Evolutionary conservation across 2,329 filamentous ascomycete species (phyloP).

Genomic region (Sporothrix inflata): DNA sequence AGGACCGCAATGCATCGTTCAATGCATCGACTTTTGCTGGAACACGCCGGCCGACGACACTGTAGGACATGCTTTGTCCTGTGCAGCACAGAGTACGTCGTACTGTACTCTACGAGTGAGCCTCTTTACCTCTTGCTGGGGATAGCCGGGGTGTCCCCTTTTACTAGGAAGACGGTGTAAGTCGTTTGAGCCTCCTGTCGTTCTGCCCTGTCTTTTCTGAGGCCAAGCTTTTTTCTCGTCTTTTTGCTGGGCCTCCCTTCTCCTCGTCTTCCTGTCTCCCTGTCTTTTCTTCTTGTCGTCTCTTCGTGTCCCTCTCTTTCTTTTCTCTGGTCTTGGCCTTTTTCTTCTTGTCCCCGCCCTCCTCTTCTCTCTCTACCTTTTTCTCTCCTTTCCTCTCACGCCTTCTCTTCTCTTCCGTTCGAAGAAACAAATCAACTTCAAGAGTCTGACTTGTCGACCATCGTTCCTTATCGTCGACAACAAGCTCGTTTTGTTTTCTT

Average conservation of each 20-base stretch:
- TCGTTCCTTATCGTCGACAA: not conserved
- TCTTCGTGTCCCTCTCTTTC: conserved; percentile 33
- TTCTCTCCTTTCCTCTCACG: not conserved
- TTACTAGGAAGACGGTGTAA: not conserved
- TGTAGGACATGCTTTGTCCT: not conserved
- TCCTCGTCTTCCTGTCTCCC: not conserved
- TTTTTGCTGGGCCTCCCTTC: not conserved
- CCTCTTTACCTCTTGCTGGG: not conserved
- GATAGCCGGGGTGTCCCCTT: not conserved
- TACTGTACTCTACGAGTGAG: not conserved
- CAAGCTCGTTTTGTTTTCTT: conserved; percentile 13
- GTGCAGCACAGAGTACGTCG: not conserved
- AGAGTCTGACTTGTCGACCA: not conserved
- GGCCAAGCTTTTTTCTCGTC: conserved; percentile 13
- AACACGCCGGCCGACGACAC: not conserved
- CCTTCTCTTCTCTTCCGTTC: conserved; percentile 4
- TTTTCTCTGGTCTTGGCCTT: conserved; percentile 18
- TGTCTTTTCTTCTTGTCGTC: conserved; percentile 30
- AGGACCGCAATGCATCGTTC: not conserved
- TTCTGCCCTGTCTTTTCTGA: not conserved
- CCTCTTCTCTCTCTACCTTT: not conserved
- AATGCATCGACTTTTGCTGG: conserved; percentile 6
- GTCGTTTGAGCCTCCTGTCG: conserved; percentile 20
- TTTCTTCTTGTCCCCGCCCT: conserved; percentile 28
- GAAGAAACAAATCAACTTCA: not conserved